Conservation (phyloP, 495 filamentous ascomycete species). For the Halenospora varia region DNA sequence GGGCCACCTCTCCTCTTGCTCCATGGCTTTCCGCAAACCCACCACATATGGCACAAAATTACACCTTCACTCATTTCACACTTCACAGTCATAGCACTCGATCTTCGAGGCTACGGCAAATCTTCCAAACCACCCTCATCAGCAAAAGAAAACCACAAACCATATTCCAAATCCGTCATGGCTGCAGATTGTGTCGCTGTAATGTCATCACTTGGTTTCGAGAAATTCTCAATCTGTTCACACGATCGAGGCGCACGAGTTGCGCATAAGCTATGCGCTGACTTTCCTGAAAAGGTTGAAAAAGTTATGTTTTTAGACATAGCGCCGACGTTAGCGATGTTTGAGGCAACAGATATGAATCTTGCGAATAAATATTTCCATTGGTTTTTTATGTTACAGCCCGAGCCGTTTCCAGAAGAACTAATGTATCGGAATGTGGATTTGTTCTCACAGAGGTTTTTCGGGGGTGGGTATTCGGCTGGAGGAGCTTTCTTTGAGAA, state of each 20-base stretch:
- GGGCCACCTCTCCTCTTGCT: slow-evolving; percentile 37
- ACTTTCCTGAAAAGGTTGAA: slow-evolving; percentile 27
- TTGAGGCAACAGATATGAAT: slow-evolving; percentile 21
- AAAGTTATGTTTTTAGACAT: slow-evolving; percentile 37
- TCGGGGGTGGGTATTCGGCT: slow-evolving; percentile 18
- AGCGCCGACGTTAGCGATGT: slow-evolving; percentile 37
- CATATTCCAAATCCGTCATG: slow-evolving; percentile 34
- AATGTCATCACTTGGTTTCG: slow-evolving; percentile 28
- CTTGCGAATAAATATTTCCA: slow-evolving; percentile 38
- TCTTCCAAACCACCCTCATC: slow-evolving; percentile 33
- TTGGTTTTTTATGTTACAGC: slow-evolving; percentile 42
- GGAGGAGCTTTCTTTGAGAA: slow-evolving; percentile 14
- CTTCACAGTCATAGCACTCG: slow-evolving; percentile 32
- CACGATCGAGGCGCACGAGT: slow-evolving; percentile 41
- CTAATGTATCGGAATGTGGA: slow-evolving; percentile 25
- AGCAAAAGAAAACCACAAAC: slow-evolving; percentile 7
- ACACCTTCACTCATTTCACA: slow-evolving; percentile 23
- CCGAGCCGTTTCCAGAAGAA: slow-evolving; percentile 31
- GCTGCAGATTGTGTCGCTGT: slow-evolving; percentile 30
- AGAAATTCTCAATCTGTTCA: slow-evolving; percentile 28
- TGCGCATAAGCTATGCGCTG: slow-evolving; percentile 34
- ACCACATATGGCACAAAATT: slow-evolving; percentile 36
- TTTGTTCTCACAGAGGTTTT: slow-evolving; percentile 22
- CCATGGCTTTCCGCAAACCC: slow-evolving; percentile 36
- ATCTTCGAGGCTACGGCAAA: slow-evolving; percentile 38